Base-by-base conservation (phyloP, 306 rosid genomes). In the Myrica gale region DNA sequence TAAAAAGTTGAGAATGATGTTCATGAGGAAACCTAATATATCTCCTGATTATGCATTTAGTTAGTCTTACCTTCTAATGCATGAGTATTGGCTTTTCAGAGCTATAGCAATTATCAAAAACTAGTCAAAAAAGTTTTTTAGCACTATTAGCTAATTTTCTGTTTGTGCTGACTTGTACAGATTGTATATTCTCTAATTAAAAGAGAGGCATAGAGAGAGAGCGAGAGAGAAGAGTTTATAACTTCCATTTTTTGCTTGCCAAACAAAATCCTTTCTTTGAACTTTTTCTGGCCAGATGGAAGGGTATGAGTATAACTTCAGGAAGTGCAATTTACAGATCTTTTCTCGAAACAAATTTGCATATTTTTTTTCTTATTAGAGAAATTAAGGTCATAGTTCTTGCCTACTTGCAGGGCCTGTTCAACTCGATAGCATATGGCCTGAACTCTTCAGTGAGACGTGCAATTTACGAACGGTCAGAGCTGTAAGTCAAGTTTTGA, bases 381-480 rank as follows among this genome's bases (percentile, higher is more conserved):
- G 46, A 11, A 55, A 42, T 66, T 71, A n/a, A 47, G 10, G 50
- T 55, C 52, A 4, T 45, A 61, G 44, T 9, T 63, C 26, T 61
- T 61, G 46, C 68, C 71, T 83, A n/a, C 58, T 68, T 78, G 55
- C 82, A 92, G 99, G 98, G 99, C 52, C 90, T 96, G 79, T 96
- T 96, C 81, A 96, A 96, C 88, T 96, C 99, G 75, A 92, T 92
- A 74, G 99, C 99, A 13, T 96, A 96, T 81, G 99, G 98, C 82
- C 88, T 96, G 79, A 96, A 92, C 82, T 90, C 99, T 81, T 90
- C 99, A 56, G 99, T 96, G 60, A 92, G 97, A n/a, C 90, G 92
- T 50, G 96, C 93, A 81, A 82, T 96, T 83, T 77, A 82, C 71
- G 99, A 96, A 86, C 88, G 99, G 80, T 70, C 90, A 62, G 96